These are phyloP conservation scores for Fusarium sp. DNA, from an alignment of 2,329 filamentous ascomycete species.

Conservation along the genomic window DNA sequence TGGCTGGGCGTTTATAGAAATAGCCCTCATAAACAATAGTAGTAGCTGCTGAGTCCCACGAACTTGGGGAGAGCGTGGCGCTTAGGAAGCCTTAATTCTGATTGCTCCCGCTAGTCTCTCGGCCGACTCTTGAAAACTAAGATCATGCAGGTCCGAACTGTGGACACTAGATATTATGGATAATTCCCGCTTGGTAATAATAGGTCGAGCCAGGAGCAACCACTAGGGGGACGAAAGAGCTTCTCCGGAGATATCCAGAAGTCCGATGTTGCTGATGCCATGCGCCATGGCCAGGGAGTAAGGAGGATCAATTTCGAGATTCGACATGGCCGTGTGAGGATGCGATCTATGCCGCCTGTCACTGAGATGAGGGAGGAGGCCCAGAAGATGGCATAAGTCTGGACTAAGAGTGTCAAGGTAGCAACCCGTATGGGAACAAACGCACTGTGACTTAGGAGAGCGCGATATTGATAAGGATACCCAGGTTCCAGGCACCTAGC, in stretches of 20 bases:
- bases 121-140: conserved; percentile 18
- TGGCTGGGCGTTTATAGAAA: neutral
- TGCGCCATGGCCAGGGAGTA: conserved; percentile 25
- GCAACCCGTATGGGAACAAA: conserved; percentile 38
- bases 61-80: conserved; percentile 20
- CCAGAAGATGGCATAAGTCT: conserved; percentile 33
- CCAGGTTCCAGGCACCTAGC: neutral
- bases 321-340: conserved; percentile 24
- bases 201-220: neutral
- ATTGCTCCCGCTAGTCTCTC: conserved; percentile 14
- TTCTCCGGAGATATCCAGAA: conserved; percentile 15
- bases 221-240: conserved; percentile 8
- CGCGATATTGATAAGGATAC: conserved; percentile 28
- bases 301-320: conserved; percentile 43
- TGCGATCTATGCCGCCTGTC: conserved; percentile 21
- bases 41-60: neutral
- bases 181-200: conserved; percentile 5
- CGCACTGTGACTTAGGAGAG: conserved; percentile 29
- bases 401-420: conserved; percentile 30
- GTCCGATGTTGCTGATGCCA: conserved; percentile 4
- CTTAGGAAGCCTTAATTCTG: conserved; percentile 18
- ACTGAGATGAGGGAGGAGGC: conserved; percentile 29
- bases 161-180: neutral
- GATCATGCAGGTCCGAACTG: conserved; percentile 2
- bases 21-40: neutral